Conservation (phyloP, 768 basidiomycete species). For the Collybia mongolica region DNA sequence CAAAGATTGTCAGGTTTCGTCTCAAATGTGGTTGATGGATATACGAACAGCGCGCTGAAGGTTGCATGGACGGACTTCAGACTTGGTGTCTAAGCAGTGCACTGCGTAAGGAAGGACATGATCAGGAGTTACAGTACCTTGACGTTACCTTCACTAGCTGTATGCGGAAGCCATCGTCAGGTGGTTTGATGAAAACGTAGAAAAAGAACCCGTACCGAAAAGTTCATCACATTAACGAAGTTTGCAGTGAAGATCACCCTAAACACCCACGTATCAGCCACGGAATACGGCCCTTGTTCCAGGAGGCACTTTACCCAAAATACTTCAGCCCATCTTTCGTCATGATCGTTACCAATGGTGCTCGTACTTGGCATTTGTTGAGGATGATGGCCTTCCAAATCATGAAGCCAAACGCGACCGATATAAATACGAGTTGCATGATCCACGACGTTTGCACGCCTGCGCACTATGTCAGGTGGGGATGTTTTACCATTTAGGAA, state of each 20-base stretch:
- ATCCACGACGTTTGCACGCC: slow-evolving; percentile 12
- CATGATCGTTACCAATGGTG: slow-evolving; percentile 10
- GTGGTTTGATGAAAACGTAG: neutral
- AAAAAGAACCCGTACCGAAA: slow-evolving; percentile 1
- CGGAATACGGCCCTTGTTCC: too few species aligned
- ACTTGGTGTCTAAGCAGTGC: slow-evolving; percentile 1
- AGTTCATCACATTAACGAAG: slow-evolving; percentile 13
- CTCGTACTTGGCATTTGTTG: slow-evolving; percentile 5
- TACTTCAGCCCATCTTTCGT: slow-evolving; percentile 13
- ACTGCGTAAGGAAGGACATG: neutral
- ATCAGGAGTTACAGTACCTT: too few species aligned
- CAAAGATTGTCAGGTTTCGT: too few species aligned
- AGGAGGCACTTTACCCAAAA: slow-evolving; percentile 8
- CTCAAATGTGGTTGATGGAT: too few species aligned
- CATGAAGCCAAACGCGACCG: slow-evolving; percentile 14
- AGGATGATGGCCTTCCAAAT: slow-evolving; percentile 13
- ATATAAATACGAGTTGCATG: slow-evolving; percentile 13
- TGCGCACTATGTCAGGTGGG: neutral
- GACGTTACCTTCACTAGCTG: slow-evolving; percentile 11
- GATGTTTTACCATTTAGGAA: neutral
- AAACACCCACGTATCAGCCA: neutral
- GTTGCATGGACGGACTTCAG: slow-evolving; percentile 9
- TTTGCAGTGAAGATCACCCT: slow-evolving; percentile 11
- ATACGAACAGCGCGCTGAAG: slow-evolving; percentile 11
- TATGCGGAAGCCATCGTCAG: neutral